A percentile compares a stretch with the other conserved stretches of the same genome.
These are phyloP conservation scores for Aschersonia sp. DNA, from an alignment of 2,329 filamentous ascomycete genomes.

Conservation along the genomic window DNA sequence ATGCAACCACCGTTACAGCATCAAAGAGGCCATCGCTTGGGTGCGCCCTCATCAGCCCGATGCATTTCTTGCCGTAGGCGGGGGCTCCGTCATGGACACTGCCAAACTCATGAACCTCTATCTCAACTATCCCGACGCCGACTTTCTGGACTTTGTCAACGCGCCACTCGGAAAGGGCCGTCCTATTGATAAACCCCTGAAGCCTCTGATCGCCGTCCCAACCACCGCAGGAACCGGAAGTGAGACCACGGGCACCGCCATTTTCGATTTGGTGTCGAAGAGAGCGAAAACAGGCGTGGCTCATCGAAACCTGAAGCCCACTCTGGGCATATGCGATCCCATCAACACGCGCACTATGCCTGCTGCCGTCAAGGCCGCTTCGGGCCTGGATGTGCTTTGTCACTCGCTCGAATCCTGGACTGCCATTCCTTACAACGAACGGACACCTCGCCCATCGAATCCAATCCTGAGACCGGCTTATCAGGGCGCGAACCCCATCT, in stretches of 20 bases:
- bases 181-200: constrained; percentile 57
- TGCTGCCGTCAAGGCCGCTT: constrained; percentile 78
- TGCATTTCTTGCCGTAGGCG: constrained; percentile 81
- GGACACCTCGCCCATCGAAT: constrained; percentile 71
- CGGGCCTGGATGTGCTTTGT: constrained; percentile 88
- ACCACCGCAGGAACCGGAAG: constrained; percentile 78
- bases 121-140: constrained; percentile 75
- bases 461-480: constrained; percentile 87
- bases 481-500: constrained; percentile 94
- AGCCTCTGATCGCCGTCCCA: constrained; percentile 68
- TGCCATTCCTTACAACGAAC: constrained; percentile 84
- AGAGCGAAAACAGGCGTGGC: constrained; percentile 92
- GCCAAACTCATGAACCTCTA: constrained; percentile 99
- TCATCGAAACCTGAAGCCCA: constrained; percentile 90
- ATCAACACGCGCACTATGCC: constrained; percentile 96
- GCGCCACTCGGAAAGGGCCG: constrained; percentile 77
- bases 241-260: constrained; percentile 94
- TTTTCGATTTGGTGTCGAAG: constrained; percentile 86
- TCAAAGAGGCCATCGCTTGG: constrained; percentile 82
- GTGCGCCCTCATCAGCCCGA: constrained; percentile 70
- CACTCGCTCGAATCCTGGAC: constrained; percentile 96
- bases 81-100: constrained; percentile 90
- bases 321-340: constrained; percentile 71
- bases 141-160: constrained; percentile 96
- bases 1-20: constrained; percentile 27